These are phyloP conservation scores for Agaricus blazei DNA, from an alignment of 768 basidiomycete species.

Conservation along the genomic window DNA sequence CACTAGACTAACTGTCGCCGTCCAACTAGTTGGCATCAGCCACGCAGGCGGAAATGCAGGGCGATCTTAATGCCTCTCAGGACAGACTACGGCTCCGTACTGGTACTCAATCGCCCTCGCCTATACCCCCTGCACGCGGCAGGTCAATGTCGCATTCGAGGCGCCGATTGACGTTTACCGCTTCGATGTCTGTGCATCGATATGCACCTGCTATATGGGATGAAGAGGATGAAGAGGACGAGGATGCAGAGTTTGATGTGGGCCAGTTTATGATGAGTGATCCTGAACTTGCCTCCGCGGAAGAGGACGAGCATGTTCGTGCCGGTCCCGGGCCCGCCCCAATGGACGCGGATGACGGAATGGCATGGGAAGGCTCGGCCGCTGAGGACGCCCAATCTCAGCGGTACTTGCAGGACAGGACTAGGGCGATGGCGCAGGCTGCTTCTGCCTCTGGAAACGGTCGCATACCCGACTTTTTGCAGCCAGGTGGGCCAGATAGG, in stretches of 20 bases:
- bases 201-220: conserved; percentile 83
- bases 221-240: conserved; percentile 70
- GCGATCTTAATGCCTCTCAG: conserved; percentile 42
- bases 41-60: conserved; percentile 65
- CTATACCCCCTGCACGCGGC: conserved; percentile 31
- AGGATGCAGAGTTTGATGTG: conserved; percentile 62
- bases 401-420: conserved; percentile 21
- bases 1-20: conserved; percentile 6
- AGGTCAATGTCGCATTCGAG: conserved; percentile 32
- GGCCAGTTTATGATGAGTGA: conserved; percentile 71
- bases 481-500: conserved; percentile 25
- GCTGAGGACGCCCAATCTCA: conserved; percentile 40
- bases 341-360: conserved; percentile 78
- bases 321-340: conserved; percentile 11
- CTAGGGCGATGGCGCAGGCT: conserved; percentile 2
- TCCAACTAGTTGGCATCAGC: conserved; percentile 61
- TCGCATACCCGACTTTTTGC: conserved; percentile 28
- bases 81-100: conserved; percentile 43
- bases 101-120: conserved; percentile 48
- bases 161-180: conserved; percentile 63
- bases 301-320: conserved; percentile 30
- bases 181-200: conserved; percentile 59
- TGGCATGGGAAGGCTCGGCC: conserved; percentile 80
- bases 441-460: not conserved
- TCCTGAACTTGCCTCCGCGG: conserved; percentile 40